Base-by-base conservation (phyloP, 1,139 yeast species). In the Blastobotrys buckinghamii region DNA sequence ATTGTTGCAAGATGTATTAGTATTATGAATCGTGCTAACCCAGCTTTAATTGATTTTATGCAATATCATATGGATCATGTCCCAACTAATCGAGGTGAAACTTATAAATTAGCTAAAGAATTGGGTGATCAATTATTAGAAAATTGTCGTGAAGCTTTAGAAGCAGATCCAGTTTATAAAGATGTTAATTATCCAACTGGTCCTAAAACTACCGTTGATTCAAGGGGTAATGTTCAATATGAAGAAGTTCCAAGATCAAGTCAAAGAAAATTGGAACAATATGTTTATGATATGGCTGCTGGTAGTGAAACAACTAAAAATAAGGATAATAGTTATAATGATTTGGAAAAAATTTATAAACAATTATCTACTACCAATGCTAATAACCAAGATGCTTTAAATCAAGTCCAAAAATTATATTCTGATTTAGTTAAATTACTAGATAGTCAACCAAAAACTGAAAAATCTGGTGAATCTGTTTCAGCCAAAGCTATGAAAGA, bases 1-100 rank as follows among this genome's bases (percentile, higher is more conserved):
- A 89, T 95, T 56, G 95, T 92, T 53, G 81, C 90, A 58, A 96
- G 90, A 69, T 95, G 98, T 71, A 90, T 92, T 63, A 89, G 89
- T 69, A 87, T 92, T 68, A 90, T 92, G 97, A 92, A 92, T 79
- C 83, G 97, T 71, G 82, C 97, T 41, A 89, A 88, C 70, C 96
- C 95, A 55, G 82, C 95, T 44, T 78, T 92, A 66, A 85, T 92
- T 62, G 92, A 89, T 65, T 89, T 90, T 67, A 92, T 92, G 97
- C 96, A 92, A 72, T 92, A 90, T 71, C 96, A 90, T 69, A 84
- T 92, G 67, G 96, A 89, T 67, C 89, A 86, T 65, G 85, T 92
- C 52, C 96, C 97, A 53, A 84, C 81, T 52, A 77, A 83, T 60
- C 86, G 85, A 68, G 97, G 97, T 65, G 95, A 85, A 66, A 78